Percentiles rank a stretch among this genome's conserved stretches.
Conservation (phyloP, 225 moss, liverwort and hornwort genomes). For the Pseudoscleropodium purum region DNA sequence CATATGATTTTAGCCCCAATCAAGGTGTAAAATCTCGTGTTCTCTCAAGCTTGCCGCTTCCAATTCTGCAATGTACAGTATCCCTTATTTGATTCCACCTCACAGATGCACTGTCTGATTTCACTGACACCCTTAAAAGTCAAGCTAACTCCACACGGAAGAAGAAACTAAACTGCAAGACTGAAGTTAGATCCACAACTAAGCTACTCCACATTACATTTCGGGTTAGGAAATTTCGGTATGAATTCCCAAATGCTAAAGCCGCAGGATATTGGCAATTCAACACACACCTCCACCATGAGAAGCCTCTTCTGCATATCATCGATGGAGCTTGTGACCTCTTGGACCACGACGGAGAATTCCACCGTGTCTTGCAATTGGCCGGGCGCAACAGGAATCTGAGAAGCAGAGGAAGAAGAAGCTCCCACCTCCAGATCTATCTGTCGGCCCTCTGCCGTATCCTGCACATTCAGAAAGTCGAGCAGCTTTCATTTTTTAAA, state of each 20-base stretch:
- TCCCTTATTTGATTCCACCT: background rate
- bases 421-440: background rate
- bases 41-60: background rate
- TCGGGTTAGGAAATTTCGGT: background rate
- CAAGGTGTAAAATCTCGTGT: background rate
- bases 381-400: background rate
- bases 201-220: background rate
- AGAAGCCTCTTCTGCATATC: conserved; percentile 1
- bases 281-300: background rate
- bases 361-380: background rate
- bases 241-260: background rate
- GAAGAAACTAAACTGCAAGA: background rate
- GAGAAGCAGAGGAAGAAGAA: background rate
- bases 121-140: background rate
- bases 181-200: background rate
- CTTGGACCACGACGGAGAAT: background rate
- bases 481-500: background rate
- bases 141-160: background rate
- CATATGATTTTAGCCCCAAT: background rate
- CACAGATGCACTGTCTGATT: background rate
- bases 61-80: background rate
- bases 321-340: background rate
- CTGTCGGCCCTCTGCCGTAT: background rate
- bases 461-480: background rate
- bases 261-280: background rate